Percentiles rank a stretch among this genome's conserved stretches.
Evolutionary conservation across 768 basidiomycete species (phyloP).

Genomic region (Kwoniella heveanensis): DNA sequence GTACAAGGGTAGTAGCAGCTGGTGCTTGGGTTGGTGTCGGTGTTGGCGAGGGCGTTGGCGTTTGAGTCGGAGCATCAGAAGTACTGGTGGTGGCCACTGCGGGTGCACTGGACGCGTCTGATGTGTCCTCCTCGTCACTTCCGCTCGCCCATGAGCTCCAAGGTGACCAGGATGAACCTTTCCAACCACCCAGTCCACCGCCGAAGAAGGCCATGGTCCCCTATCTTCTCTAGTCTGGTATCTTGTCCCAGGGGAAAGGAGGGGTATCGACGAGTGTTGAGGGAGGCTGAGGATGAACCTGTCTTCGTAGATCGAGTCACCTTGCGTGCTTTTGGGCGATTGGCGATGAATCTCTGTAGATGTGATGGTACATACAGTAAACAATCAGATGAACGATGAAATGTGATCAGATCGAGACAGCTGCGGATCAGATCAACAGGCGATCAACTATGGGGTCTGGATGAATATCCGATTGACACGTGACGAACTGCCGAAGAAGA

Average conservation of each 20-base stretch:
- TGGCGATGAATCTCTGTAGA: too few species aligned
- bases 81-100: not conserved
- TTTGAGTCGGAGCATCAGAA: not conserved
- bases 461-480: too few species aligned
- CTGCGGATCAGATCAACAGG: too few species aligned
- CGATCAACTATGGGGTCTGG: too few species aligned
- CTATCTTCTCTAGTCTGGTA: not conserved
- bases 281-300: too few species aligned
- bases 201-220: conserved; percentile 9
- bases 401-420: too few species aligned
- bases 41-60: not conserved
- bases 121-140: not conserved
- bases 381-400: too few species aligned
- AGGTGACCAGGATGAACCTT: conserved; percentile 12
- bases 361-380: too few species aligned
- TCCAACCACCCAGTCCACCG: conserved; percentile 7
- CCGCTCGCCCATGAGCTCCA: not conserved
- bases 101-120: not conserved
- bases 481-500: too few species aligned
- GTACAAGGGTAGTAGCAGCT: not conserved
- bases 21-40: conserved; percentile 10
- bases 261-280: too few species aligned
- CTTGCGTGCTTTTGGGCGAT: too few species aligned
- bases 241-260: not conserved
- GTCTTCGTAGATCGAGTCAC: too few species aligned